Conservation (phyloP, 192 early-diverging fungal genomes). For the Coemansia sp. region DNA sequence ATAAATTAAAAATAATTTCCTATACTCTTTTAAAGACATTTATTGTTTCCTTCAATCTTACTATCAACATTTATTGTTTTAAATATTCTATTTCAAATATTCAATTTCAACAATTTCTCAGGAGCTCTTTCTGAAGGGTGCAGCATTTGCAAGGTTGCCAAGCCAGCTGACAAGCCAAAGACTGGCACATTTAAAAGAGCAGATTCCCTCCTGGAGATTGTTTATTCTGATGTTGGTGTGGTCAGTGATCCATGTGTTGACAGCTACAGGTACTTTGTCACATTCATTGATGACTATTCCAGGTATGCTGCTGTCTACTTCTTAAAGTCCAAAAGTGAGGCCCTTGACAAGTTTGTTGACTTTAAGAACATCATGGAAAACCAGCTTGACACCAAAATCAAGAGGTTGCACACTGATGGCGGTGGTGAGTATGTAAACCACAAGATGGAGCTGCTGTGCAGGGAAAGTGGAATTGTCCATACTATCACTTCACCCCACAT, state of each 20-base stretch:
- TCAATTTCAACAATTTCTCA: background rate
- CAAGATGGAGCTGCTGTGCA: slow-evolving; percentile 2
- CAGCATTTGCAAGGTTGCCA: slow-evolving; percentile 10
- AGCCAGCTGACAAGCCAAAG: slow-evolving; percentile 8
- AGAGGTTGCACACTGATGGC: slow-evolving; percentile 11
- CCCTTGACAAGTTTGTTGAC: background rate
- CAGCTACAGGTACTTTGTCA: slow-evolving; percentile 10
- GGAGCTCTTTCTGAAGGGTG: slow-evolving; percentile 7
- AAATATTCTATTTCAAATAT: too few species aligned
- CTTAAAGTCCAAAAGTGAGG: background rate
- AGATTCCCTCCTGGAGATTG: slow-evolving; percentile 10
- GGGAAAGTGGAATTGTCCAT: slow-evolving; percentile 4
- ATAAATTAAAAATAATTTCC: too few species aligned
- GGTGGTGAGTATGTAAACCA: slow-evolving; percentile 15
- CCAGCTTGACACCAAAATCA: slow-evolving; percentile 8
- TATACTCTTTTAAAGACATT: too few species aligned
- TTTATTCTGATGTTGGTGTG: slow-evolving; percentile 15
- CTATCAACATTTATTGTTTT: too few species aligned
- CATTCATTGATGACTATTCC: slow-evolving; percentile 6
- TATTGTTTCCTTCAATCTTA: too few species aligned
- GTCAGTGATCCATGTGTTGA: slow-evolving; percentile 8
- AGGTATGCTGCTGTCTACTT: background rate
- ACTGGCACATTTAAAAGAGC: slow-evolving; percentile 8
- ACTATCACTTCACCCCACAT: slow-evolving; percentile 5
- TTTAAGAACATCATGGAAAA: slow-evolving; percentile 6